phyloP scores from a whole-genome alignment of 129 eudicot genomes.

The Rutidosis leptorrhynchoides region DNA sequence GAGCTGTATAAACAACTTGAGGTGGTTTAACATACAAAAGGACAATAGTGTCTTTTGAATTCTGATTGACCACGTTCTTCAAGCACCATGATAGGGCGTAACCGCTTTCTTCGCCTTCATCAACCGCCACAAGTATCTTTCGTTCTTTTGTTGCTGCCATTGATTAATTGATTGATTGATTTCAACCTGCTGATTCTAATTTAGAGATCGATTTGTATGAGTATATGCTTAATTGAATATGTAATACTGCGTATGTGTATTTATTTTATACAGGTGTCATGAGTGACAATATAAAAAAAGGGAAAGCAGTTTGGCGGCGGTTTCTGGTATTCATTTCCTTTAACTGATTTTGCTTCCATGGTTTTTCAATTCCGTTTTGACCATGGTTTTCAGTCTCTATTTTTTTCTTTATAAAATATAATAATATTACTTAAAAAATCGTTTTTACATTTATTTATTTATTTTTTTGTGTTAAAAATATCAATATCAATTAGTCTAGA shows the following conservation, averaged over 20 bases:
- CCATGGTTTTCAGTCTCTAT: no score
- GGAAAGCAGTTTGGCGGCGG: slow-evolving; percentile 17
- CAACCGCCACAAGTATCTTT: slow-evolving; percentile 71
- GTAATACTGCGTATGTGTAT: not conserved
- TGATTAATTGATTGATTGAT: not conserved
- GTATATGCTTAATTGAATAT: not conserved
- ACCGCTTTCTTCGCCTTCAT: slow-evolving; percentile 69
- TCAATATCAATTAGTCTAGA: no score
- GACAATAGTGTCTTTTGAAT: slow-evolving; percentile 47
- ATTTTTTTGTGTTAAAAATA: no score
- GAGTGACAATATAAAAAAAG: not conserved
- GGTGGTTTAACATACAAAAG: slow-evolving; percentile 66
- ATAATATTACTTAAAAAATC: no score
- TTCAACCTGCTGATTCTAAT: not conserved
- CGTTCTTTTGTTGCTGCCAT: slow-evolving; percentile 31
- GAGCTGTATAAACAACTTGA: slow-evolving; percentile 41
- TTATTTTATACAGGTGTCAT: slow-evolving; percentile 16
- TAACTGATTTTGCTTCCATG: no score
- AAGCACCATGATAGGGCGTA: slow-evolving; percentile 84
- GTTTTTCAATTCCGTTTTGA: no score
- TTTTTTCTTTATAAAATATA: no score
- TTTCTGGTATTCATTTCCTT: slow-evolving; percentile 24
- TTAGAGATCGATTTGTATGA: not conserved
- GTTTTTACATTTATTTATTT: no score
- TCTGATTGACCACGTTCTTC: slow-evolving; percentile 31